These are phyloP conservation scores for Dentipellis sp. DNA, from an alignment of 768 basidiomycete genomes.

Conservation along the genomic window DNA sequence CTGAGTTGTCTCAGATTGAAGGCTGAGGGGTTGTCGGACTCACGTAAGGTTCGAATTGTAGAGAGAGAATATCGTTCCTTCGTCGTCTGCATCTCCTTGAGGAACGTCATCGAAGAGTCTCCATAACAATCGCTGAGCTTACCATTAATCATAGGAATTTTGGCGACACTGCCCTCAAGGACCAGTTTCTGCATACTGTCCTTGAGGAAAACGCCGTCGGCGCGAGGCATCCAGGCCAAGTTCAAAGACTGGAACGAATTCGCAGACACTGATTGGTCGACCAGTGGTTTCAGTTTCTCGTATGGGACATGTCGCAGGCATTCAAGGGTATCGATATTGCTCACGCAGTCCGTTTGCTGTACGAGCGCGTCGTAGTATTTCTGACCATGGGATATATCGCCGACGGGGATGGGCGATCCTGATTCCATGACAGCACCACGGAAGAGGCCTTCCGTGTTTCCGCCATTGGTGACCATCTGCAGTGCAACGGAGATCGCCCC, in stretches of 20 bases:
- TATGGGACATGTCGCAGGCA: constrained; percentile 33
- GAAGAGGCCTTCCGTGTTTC: constrained; percentile 8
- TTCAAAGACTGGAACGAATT: constrained; percentile 25
- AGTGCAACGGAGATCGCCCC: constrained; percentile 14
- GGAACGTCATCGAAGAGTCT: constrained; percentile 7
- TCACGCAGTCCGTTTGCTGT: constrained; percentile 24
- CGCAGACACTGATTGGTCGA: constrained; percentile 19
- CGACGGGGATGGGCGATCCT: constrained; percentile 16
- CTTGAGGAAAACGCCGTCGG: constrained; percentile 30
- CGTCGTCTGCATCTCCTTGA: constrained; percentile 23
- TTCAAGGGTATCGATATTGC: constrained; percentile 25
- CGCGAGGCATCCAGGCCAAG: constrained; percentile 27
- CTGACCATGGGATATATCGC: constrained; percentile 18
- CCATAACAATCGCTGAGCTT: background rate
- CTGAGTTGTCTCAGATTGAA: background rate
- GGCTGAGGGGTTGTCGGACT: background rate
- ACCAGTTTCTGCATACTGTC: constrained; percentile 24
- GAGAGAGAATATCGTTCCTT: constrained; percentile 17
- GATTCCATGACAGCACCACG: constrained; percentile 20
- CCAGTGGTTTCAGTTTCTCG: constrained; percentile 20
- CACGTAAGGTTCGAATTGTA: constrained; percentile 19
- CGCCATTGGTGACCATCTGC: background rate
- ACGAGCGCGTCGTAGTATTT: constrained; percentile 33
- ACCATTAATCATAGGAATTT: constrained; percentile 12
- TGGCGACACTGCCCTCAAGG: constrained; percentile 25